Percentiles rank a stretch among this genome's conserved stretches.
Evolutionary conservation across 2,329 filamentous ascomycete species (phyloP).

Genomic region (Cytospora leucostoma): DNA sequence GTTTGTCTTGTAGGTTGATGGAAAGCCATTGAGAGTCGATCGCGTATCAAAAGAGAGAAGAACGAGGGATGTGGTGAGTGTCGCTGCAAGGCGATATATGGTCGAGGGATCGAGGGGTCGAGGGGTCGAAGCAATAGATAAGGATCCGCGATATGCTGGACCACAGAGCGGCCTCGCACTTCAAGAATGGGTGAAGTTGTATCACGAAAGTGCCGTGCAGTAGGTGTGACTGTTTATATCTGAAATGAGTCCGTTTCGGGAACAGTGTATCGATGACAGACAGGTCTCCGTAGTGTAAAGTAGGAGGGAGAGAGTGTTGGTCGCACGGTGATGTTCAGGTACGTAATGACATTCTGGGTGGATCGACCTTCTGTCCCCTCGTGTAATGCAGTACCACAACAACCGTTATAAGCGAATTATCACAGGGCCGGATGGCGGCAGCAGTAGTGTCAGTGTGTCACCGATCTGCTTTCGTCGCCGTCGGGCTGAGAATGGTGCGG

Average conservation of each 20-base stretch:
- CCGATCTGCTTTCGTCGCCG: slow-evolving; percentile 5
- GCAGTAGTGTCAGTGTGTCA: slow-evolving; percentile 11
- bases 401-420: slow-evolving; percentile 11
- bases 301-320: slow-evolving; percentile 1
- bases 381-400: slow-evolving; percentile 9
- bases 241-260: slow-evolving; percentile 8
- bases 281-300: slow-evolving; percentile 19
- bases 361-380: slow-evolving; percentile 3
- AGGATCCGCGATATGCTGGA: slow-evolving; percentile 11
- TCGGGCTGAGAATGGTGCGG: background rate
- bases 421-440: background rate
- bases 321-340: slow-evolving; percentile 17
- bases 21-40: slow-evolving; percentile 54
- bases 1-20: slow-evolving; percentile 59
- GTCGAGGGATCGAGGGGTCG: slow-evolving; percentile 9
- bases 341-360: slow-evolving; percentile 24
- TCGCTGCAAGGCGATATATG: slow-evolving; percentile 2
- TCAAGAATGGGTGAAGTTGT: background rate
- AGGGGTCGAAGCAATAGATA: slow-evolving; percentile 10
- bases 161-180: slow-evolving; percentile 12
- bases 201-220: slow-evolving; percentile 8
- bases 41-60: background rate
- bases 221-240: slow-evolving; percentile 1
- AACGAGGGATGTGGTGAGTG: background rate
- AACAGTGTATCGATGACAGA: slow-evolving; percentile 9